Conservation (phyloP, 1,284 basidiomycete genomes). For the Laetiporus sulphureus region DNA sequence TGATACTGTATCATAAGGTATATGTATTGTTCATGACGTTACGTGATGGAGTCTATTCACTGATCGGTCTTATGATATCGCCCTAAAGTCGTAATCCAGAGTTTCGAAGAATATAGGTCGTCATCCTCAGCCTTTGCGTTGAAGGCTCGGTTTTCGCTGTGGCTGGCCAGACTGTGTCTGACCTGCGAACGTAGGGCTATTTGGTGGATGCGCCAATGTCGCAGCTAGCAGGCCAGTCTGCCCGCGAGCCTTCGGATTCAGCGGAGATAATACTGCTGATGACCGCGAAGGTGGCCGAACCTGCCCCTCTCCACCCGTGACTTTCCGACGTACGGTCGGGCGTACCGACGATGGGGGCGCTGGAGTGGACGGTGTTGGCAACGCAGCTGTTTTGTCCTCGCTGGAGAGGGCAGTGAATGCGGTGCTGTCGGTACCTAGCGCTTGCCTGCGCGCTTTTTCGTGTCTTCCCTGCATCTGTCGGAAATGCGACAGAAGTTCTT, state of each 20-base stretch:
- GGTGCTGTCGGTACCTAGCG: conserved; percentile 44
- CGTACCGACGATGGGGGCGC: conserved; percentile 21
- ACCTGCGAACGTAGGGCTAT: conserved; percentile 29
- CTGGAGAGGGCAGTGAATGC: conserved; percentile 37
- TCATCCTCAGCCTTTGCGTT: conserved; percentile 32
- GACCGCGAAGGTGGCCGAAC: conserved; percentile 27
- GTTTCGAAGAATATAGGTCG: not conserved
- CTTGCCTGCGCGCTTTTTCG: conserved; percentile 77
- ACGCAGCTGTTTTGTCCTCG: conserved; percentile 3
- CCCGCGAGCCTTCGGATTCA: conserved; percentile 60
- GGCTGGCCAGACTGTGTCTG: conserved; percentile 42
- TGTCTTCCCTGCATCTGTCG: conserved; percentile 78
- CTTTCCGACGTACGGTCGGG: conserved; percentile 48
- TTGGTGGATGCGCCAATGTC: conserved; percentile 19
- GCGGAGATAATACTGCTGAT: conserved; percentile 54
- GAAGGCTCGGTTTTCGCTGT: conserved; percentile 38
- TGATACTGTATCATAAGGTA: too few species aligned
- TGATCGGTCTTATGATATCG: too few species aligned
- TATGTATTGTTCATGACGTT: too few species aligned
- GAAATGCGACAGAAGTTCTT: conserved; percentile 84
- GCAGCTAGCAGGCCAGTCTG: conserved; percentile 37
- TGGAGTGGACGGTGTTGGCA: conserved; percentile 10
- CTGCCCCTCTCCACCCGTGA: conserved; percentile 38
- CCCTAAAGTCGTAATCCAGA: too few species aligned
- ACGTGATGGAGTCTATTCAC: too few species aligned